Evolutionary conservation across 306 rosid species (phyloP).

Genomic region (Pueraria montana): DNA sequence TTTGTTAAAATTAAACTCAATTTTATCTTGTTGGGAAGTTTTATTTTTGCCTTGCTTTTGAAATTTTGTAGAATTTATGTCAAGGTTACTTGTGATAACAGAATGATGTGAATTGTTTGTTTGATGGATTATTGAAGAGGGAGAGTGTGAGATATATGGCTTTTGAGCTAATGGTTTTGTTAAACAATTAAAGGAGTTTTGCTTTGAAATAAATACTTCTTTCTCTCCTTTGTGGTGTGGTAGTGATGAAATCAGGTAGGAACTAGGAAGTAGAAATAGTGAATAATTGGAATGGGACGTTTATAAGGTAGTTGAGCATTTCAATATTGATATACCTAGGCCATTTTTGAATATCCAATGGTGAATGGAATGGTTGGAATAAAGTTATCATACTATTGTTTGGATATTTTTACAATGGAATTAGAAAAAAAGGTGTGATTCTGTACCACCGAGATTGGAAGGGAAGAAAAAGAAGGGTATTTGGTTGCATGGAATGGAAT

Average conservation of each 20-base stretch:
- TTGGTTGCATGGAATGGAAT: background rate
- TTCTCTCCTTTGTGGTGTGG: background rate
- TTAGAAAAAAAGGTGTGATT: background rate
- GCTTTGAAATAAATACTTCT: background rate
- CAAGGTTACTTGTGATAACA: background rate
- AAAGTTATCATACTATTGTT: background rate
- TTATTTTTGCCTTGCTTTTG: background rate
- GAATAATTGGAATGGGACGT: background rate
- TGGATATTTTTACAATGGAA: background rate
- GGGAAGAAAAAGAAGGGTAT: background rate
- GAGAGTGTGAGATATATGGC: background rate
- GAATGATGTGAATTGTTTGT: background rate
- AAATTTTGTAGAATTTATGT: background rate
- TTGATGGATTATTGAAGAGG: conserved; percentile 6
- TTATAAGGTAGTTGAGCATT: conserved; percentile 15
- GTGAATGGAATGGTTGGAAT: background rate
- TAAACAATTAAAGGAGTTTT: conserved; percentile 8
- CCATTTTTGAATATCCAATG: background rate
- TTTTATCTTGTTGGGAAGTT: background rate
- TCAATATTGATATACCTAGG: background rate
- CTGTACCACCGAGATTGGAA: background rate
- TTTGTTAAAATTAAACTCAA: background rate
- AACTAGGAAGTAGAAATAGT: background rate
- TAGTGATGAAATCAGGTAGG: background rate
- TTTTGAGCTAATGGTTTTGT: conserved; percentile 5